Percentiles rank a stretch among this genome's conserved stretches.
Evolutionary conservation across 1,284 basidiomycete genomes (phyloP).

Genomic region (Grifola frondosa): DNA sequence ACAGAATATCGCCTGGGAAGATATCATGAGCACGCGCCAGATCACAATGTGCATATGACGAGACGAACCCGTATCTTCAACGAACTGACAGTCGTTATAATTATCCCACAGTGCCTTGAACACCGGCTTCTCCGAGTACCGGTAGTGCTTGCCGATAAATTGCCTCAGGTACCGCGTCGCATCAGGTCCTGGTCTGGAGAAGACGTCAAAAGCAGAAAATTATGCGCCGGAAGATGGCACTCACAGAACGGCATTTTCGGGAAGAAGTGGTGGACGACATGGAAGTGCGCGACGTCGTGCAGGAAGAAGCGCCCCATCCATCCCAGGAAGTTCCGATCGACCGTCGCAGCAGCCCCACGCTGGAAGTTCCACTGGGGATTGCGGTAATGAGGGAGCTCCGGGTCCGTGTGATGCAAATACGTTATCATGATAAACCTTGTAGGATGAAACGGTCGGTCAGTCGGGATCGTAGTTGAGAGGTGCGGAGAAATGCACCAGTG

Average conservation of each 20-base stretch:
- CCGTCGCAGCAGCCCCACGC: constrained; percentile 56
- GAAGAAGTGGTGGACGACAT: constrained; percentile 41
- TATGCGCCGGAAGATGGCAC: constrained; percentile 13
- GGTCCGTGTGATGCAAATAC: constrained; percentile 43
- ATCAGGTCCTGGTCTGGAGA: constrained; percentile 46
- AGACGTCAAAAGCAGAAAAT: too few relatives aligned
- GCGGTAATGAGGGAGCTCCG: constrained; percentile 41
- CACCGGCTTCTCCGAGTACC: constrained; percentile 44
- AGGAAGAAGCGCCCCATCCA: constrained; percentile 46
- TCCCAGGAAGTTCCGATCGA: constrained; percentile 55
- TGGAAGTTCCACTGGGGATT: constrained; percentile 50
- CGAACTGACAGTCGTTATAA: constrained; percentile 65
- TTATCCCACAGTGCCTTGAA: constrained; percentile 57
- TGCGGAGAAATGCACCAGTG: constrained; percentile 45
- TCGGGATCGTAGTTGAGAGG: constrained; percentile 43
- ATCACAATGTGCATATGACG: too few relatives aligned
- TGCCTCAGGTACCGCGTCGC: constrained; percentile 51
- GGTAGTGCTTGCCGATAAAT: constrained; percentile 55
- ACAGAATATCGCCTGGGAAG: too few relatives aligned
- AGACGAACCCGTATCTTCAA: constrained; percentile 56
- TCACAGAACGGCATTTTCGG: constrained; percentile 35
- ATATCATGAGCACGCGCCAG: too few relatives aligned
- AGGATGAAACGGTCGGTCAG: too few relatives aligned
- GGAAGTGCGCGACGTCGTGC: constrained; percentile 45
- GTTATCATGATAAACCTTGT: constrained; percentile 46